Percentiles rank a stretch among this genome's conserved stretches.
Evolutionary conservation across 2,329 filamentous ascomycete genomes (phyloP).

Genomic region (Exophiala lecanii-corni): DNA sequence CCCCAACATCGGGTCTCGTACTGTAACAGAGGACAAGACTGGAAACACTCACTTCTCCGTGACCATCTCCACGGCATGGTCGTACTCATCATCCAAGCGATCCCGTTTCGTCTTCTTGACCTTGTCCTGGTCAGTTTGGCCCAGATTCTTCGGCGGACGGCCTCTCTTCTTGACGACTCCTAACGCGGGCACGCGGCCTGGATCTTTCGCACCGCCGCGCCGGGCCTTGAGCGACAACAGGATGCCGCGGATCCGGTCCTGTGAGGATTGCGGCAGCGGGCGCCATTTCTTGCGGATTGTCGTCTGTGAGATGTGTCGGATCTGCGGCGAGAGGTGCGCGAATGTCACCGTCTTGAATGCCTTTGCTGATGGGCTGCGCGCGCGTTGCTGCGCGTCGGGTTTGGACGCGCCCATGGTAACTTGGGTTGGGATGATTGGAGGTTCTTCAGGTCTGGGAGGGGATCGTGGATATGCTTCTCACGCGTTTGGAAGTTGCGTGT

Average conservation of each 20-base stretch:
- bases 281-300: conserved; percentile 45
- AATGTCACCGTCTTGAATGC: conserved; percentile 20
- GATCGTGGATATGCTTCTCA: too few relatives aligned
- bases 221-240: conserved; percentile 37
- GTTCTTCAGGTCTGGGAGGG: too few relatives aligned
- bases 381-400: too few relatives aligned
- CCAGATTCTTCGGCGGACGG: too few relatives aligned
- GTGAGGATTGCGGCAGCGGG: conserved; percentile 38
- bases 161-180: too few relatives aligned
- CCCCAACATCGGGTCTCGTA: too few relatives aligned
- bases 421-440: too few relatives aligned
- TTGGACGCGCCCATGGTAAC: conserved; percentile 16
- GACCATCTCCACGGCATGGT: conserved; percentile 15
- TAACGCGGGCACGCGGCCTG: not conserved
- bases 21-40: too few relatives aligned
- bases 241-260: conserved; percentile 40
- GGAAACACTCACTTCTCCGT: conserved; percentile 12
- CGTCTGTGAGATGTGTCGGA: conserved; percentile 39
- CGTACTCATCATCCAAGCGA: conserved; percentile 18
- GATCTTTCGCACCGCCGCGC: conserved; percentile 7
- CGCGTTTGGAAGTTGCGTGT: too few relatives aligned
- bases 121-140: too few relatives aligned
- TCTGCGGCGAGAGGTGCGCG: conserved; percentile 37
- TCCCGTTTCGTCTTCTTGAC: conserved; percentile 1
- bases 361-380: conserved; percentile 1